phyloP scores from a whole-genome alignment of 352 stramenopile genomes.

The Phytophthora niederhauseri region DNA sequence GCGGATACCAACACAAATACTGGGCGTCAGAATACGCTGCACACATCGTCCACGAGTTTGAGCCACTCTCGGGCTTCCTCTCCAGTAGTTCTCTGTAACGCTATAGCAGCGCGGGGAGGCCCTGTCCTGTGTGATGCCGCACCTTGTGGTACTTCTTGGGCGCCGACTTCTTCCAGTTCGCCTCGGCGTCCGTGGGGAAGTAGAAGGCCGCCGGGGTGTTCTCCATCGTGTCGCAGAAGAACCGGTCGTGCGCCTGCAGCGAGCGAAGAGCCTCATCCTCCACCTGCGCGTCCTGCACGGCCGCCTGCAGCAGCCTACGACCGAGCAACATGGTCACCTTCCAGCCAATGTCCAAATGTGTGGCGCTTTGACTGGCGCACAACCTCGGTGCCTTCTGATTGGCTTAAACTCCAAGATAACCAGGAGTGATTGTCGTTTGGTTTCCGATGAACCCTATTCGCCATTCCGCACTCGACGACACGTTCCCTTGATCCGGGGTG shows the following conservation, averaged over 20 bases:
- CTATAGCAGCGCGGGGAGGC: background rate
- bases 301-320: constrained; percentile 52
- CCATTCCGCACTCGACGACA: background rate
- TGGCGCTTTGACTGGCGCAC: constrained; percentile 33
- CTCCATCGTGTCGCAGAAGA: constrained; percentile 82
- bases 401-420: background rate
- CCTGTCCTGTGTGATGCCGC: background rate
- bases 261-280: constrained; percentile 26
- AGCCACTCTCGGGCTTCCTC: background rate
- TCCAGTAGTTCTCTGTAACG: background rate
- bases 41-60: background rate
- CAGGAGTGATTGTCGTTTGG: background rate
- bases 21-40: constrained; percentile 8
- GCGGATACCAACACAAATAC: constrained; percentile 2
- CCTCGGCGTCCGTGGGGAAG: constrained; percentile 78
- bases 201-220: constrained; percentile 78
- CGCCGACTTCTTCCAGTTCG: constrained; percentile 74
- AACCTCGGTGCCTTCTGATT: constrained; percentile 20
- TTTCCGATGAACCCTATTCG: background rate
- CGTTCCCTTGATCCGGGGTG: background rate
- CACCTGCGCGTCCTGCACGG: constrained; percentile 13
- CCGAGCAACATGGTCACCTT: constrained; percentile 55
- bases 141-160: constrained; percentile 85
- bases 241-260: constrained; percentile 56
- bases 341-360: constrained; percentile 20